These are phyloP conservation scores for Chaetomiaceae sp. DNA, from an alignment of 2,329 filamentous ascomycete species.

Conservation along the genomic window DNA sequence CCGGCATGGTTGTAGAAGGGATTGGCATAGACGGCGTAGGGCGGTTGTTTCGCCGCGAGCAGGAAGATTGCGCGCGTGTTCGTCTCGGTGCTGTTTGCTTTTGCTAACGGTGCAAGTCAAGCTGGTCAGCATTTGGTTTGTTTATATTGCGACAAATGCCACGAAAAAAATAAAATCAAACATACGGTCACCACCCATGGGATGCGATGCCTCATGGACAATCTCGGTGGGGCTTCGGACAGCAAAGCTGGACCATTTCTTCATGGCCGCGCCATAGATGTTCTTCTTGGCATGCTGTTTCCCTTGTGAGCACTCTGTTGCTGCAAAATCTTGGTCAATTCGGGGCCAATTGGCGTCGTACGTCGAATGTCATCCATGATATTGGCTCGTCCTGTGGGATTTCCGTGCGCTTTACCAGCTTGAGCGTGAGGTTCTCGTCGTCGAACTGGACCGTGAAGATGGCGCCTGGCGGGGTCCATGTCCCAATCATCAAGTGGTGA, in stretches of 20 bases:
- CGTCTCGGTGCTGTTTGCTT: constrained; percentile 63
- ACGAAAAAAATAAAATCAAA: too few relatives aligned
- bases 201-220: constrained; percentile 67
- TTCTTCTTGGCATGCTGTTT: constrained; percentile 71
- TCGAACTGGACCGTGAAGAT: constrained; percentile 89
- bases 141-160: too few relatives aligned
- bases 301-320: constrained; percentile 20
- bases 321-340: neutral
- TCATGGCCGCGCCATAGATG: constrained; percentile 88
- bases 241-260: constrained; percentile 82
- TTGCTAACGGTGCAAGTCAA: constrained; percentile 44
- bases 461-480: constrained; percentile 83
- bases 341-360: constrained; percentile 40
- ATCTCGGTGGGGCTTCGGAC: constrained; percentile 74
- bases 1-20: constrained; percentile 86
- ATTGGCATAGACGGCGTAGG: constrained; percentile 82
- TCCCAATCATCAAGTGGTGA: constrained; percentile 88
- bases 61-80: constrained; percentile 89
- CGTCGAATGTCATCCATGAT: constrained; percentile 90
- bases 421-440: constrained; percentile 69
- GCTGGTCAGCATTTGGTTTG: constrained; percentile 8
- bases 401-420: constrained; percentile 72
- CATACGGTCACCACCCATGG: constrained; percentile 72
- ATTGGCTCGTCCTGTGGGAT: constrained; percentile 83
- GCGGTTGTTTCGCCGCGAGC: constrained; percentile 70